phyloP scores from a whole-genome alignment of 2,329 filamentous ascomycete species.

The Fusarium sp. region DNA sequence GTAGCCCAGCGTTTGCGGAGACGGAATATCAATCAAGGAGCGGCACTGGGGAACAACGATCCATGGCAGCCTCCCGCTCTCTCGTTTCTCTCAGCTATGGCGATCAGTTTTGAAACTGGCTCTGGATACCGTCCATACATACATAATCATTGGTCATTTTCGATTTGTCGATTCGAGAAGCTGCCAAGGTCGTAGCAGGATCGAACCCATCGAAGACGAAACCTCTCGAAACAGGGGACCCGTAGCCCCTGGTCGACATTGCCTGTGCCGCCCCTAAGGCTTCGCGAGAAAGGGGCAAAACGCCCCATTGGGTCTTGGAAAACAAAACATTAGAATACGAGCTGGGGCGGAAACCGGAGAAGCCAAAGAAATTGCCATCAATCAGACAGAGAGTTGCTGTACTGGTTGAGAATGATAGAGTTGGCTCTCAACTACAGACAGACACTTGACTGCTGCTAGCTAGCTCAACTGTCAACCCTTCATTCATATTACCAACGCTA shows the following conservation, averaged over 20 bases:
- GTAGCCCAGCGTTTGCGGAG: slow-evolving; percentile 9
- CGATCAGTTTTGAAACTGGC: slow-evolving; percentile 9
- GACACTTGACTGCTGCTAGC: background rate
- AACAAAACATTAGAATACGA: background rate
- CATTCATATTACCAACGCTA: background rate
- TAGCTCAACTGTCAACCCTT: background rate
- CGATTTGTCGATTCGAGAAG: background rate
- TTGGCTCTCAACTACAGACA: background rate
- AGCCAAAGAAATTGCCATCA: background rate
- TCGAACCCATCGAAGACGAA: slow-evolving; percentile 14
- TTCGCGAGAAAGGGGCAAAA: slow-evolving; percentile 27
- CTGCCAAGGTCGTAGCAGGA: slow-evolving; percentile 12
- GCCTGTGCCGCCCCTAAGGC: slow-evolving; percentile 12
- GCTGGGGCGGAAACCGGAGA: slow-evolving; percentile 8
- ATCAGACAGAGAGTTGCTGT: background rate
- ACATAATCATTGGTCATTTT: background rate
- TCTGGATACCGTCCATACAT: background rate
- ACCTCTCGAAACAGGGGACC: slow-evolving; percentile 38
- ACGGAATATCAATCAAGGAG: background rate
- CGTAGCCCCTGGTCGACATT: slow-evolving; percentile 27
- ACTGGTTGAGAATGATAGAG: background rate
- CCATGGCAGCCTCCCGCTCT: slow-evolving; percentile 4
- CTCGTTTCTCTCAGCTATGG: background rate
- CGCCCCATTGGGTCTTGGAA: background rate
- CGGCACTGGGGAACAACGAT: background rate